phyloP scores from a whole-genome alignment of 352 stramenopile genomes.

The Phytophthora hybrid region DNA sequence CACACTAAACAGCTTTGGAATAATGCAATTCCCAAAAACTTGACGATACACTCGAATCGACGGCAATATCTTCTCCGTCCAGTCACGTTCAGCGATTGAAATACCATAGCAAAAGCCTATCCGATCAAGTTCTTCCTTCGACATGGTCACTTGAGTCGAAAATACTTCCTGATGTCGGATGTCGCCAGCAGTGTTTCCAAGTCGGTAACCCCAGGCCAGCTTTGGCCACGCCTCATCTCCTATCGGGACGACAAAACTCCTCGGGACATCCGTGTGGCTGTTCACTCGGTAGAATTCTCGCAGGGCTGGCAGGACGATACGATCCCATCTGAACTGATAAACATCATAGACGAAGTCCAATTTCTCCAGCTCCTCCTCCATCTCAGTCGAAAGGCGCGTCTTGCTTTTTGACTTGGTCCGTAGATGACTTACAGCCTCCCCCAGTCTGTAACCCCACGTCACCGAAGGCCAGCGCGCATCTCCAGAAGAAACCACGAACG shows the following conservation, averaged over 20 bases:
- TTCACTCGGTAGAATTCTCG: no score
- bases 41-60: not conserved
- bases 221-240: no score
- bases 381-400: not conserved
- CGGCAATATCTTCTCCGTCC: not conserved
- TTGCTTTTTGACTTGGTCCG: not conserved
- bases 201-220: no score
- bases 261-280: no score
- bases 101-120: not conserved
- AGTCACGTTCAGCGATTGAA: not conserved
- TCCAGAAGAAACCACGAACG: not conserved
- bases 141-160: no score
- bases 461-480: not conserved
- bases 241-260: no score
- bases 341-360: no score
- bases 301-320: no score
- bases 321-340: no score
- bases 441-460: not conserved
- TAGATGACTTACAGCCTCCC: not conserved
- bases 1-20: no score
- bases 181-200: no score
- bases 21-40: not conserved
- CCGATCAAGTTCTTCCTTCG: not conserved
- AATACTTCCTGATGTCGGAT: no score
- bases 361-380: not conserved